Evolutionary conservation across 1,139 yeast genomes (phyloP), one percentile per base, ranked within the genome.

Genomic region (Hyphopichia burtonii): DNA sequence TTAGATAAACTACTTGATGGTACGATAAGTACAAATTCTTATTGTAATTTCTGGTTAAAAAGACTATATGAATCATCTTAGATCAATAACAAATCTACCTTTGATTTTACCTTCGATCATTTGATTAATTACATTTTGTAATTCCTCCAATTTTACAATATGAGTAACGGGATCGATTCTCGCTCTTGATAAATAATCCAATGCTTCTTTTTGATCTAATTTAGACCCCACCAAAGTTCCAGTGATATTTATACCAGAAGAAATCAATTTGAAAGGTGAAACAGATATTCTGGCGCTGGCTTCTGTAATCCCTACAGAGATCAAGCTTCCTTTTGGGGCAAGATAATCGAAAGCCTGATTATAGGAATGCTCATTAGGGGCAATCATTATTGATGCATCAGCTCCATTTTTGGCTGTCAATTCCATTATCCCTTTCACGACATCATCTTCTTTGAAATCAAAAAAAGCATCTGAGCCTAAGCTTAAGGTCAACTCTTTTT

Each of bases 391-490:
- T 3, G 32, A 38, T 9, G 39, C 39, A 20, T 44, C 41, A 16
- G 41, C 43, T 8, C 39, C 34, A 7, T 28, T 22, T 2, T 12
- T 27, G n/a, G 7, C n/a, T 2, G 39, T 41, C n/a, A 35, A 6
- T 3, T 40, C 39, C 28, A 15, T 19, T 4, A 42, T 37, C 9
- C 31, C 31, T 10, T 28, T 14, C 11, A 32, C 14, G 11, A 34
- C 33, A 33, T 42, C 31, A 4, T 44, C 23, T 4, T n/a, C 8
- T 16, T 16, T 34, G 42, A 39, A 46, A 45, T 50, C 53, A 16
- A 49, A 40, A 19, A 41, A 47, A 5, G 27, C 46, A 19, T 49
- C 52, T 12, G 52, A 49, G 15, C 54, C 53, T 27, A 42, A 30
- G 7, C 30, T 12, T 16, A 19, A 23, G 12, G 31, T 20, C 36